Conservation (phyloP, 164 flowering plant species). For the Piper longum region DNA sequence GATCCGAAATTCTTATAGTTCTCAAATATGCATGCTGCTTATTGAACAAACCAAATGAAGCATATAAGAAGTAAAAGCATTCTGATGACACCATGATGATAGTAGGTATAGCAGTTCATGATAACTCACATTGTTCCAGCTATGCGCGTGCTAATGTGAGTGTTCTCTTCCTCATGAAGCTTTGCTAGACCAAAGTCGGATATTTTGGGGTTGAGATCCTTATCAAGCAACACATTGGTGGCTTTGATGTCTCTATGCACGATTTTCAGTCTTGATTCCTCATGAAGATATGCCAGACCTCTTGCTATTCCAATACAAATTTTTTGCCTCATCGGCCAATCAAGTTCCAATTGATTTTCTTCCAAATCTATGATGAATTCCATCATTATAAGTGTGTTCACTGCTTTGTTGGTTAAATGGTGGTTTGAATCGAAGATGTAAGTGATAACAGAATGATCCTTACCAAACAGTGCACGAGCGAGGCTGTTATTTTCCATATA, state of each 20-base stretch:
- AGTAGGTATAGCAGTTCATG: background rate
- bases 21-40: too few species aligned
- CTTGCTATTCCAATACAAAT: constrained; percentile 56
- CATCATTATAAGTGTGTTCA: background rate
- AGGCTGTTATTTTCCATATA: constrained; percentile 53
- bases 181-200: constrained; percentile 44
- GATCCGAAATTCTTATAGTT: background rate
- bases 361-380: background rate
- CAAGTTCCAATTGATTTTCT: constrained; percentile 7
- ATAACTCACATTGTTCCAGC: constrained; percentile 38
- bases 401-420: background rate
- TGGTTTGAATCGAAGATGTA: too few species aligned
- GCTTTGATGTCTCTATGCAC: constrained; percentile 41
- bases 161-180: constrained; percentile 30
- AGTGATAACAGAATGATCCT: background rate
- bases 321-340: constrained; percentile 46
- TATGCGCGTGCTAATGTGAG: constrained; percentile 34
- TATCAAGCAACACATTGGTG: constrained; percentile 29
- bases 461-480: constrained; percentile 40
- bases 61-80: too few species aligned
- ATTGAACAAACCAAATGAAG: too few species aligned
- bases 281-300: constrained; percentile 56
- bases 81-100: too few species aligned
- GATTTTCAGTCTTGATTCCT: constrained; percentile 50
- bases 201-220: constrained; percentile 26